A percentile compares a stretch with the other conserved stretches of the same genome.
Evolutionary conservation across 2,329 filamentous ascomycete genomes (phyloP).

Genomic region (Nigrospora osmanthi): DNA sequence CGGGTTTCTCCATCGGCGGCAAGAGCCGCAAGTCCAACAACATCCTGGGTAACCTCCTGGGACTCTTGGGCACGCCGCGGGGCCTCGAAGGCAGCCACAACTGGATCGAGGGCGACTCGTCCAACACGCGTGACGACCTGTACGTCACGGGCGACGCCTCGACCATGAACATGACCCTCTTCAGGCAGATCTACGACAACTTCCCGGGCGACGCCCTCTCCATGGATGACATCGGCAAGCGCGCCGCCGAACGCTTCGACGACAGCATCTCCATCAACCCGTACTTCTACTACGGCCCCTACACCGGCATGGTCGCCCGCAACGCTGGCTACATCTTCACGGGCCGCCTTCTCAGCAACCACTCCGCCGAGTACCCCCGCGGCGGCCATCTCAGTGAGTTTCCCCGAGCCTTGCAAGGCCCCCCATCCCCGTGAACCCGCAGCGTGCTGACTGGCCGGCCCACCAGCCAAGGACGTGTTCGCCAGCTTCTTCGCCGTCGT

Average conservation of each 20-base stretch:
- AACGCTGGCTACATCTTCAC: constrained; percentile 44
- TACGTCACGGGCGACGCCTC: constrained; percentile 42
- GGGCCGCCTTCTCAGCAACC: constrained; percentile 33
- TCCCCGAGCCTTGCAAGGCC: no score
- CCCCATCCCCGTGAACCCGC: no score
- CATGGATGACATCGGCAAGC: constrained; percentile 32
- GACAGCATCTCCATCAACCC: constrained; percentile 42
- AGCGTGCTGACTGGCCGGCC: no score
- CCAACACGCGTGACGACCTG: constrained; percentile 42
- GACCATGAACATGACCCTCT: constrained; percentile 42
- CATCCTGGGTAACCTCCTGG: constrained; percentile 31
- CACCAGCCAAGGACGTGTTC: constrained; percentile 28
- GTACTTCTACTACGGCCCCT: constrained; percentile 45
- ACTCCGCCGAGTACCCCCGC: constrained; percentile 30
- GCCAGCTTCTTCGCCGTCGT: constrained; percentile 39
- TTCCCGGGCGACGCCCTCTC: constrained; percentile 25
- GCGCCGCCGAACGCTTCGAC: constrained; percentile 34
- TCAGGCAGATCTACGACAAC: constrained; percentile 36
- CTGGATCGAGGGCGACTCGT: constrained; percentile 45
- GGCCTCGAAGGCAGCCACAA: constrained; percentile 46
- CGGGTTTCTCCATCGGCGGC: constrained; percentile 45
- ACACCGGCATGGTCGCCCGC: constrained; percentile 38
- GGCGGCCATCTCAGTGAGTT: constrained; percentile 22
- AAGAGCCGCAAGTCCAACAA: constrained; percentile 26
- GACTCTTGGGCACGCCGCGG: constrained; percentile 34